Evolutionary conservation across 1,284 basidiomycete genomes (phyloP), one percentile per base, ranked within the genome.

Genomic region (Porodaedalea pini): DNA sequence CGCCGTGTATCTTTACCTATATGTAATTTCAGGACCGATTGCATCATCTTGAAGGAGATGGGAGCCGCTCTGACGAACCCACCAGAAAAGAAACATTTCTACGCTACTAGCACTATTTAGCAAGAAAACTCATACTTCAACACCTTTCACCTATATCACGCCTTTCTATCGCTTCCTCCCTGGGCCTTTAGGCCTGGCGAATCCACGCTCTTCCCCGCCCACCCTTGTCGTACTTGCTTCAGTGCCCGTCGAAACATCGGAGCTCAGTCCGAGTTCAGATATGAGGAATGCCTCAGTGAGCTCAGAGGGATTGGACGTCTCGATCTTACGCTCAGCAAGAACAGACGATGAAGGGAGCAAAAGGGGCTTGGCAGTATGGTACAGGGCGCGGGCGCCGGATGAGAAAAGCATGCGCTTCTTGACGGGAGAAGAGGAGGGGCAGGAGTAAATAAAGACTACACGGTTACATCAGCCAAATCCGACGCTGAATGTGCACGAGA

Each of bases 381-480:
- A 85, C 13, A 88, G 76, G 19, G 79, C 70, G 7, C 77, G 66
- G 3, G 82, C 80, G 11, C 83, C 85, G 0, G 86, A 86, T 0
- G 91, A 90, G 71, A 94, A 95, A 37, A 95, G 68, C 90, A 96
- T 93, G 52, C 92, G 82, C 62, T 85, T 78, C 67, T 90, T 91
- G 70, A 95, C 79, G 1, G 90, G 87, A 1, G 88, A 92, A 10
- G 73, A 69, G 1, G 85, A 79, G 0, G 93, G 93, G 69, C 93
- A 95, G 34, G 88, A 88, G 72, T 96, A 96, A 59, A 95, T 88
- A 70, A 92, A 93, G 39, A 90, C 86, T 91, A 8, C 21, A 27
- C 4, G 3, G 37, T 47, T 32, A 15, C 4, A 47, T 57, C 50
- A 62, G 56, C 65, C 50, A 62, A 52, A 48, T 61, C 31, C 23